phyloP scores from a whole-genome alignment of 2,329 filamentous ascomycete species.

The Aspergillus fructus region DNA sequence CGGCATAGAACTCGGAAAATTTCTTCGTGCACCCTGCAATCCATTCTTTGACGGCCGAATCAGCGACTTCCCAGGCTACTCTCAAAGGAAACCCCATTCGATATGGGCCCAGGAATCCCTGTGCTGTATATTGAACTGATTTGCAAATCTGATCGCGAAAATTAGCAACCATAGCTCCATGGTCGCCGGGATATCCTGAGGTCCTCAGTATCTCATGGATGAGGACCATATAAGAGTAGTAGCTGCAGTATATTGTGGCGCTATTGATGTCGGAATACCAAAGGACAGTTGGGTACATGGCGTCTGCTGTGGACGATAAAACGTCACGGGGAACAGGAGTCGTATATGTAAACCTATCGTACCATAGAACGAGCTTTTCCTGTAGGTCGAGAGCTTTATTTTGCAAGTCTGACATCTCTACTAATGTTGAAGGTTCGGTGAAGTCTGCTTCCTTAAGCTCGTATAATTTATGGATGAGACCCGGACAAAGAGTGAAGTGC shows the following conservation, averaged over 20 bases:
- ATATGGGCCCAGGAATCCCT: conserved; percentile 26
- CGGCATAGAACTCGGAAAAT: conserved; percentile 27
- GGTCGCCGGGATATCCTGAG: conserved; percentile 23
- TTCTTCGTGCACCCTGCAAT: conserved; percentile 21
- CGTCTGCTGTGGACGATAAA: conserved; percentile 19
- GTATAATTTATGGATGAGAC: conserved; percentile 27
- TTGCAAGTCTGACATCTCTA: conserved; percentile 17
- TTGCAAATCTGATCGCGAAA: conserved; percentile 32
- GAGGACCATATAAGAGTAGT: conserved; percentile 29
- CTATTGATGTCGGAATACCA: conserved; percentile 22
- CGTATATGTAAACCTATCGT: conserved; percentile 19
- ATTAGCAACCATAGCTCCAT: conserved; percentile 22
- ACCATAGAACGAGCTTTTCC: conserved; percentile 21
- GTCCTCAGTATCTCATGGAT: conserved; percentile 26
- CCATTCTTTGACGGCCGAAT: conserved; percentile 24
- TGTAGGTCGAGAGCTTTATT: conserved; percentile 22
- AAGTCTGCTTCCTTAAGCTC: conserved; percentile 19
- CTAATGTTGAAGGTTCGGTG: conserved; percentile 9
- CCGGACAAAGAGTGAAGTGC: conserved; percentile 26
- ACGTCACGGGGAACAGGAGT: conserved; percentile 21
- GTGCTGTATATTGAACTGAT: conserved; percentile 28
- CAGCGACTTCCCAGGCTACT: conserved; percentile 27
- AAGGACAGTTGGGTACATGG: conserved; percentile 22
- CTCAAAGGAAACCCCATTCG: conserved; percentile 28
- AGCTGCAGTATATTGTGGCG: conserved; percentile 25